A percentile compares a stretch with the other conserved stretches of the same genome.
Conservation (phyloP, 176 grass and related monocot genomes). For the Ensete glaucum region DNA sequence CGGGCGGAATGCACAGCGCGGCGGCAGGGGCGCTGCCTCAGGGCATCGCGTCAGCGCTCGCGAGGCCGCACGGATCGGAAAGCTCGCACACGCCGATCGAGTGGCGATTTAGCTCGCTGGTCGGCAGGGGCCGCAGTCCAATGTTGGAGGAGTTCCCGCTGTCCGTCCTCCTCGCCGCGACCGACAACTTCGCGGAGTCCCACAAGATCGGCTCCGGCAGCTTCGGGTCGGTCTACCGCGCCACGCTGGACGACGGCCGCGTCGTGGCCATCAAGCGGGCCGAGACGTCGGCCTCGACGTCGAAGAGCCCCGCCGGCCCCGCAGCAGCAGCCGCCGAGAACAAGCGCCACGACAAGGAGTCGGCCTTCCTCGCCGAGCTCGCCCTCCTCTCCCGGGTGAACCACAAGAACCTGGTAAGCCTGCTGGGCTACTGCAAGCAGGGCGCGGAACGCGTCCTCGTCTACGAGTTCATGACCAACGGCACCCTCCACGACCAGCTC, state of each 20-base stretch:
- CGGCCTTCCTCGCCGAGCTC: slow-evolving; percentile 75
- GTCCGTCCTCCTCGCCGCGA: slow-evolving; percentile 37
- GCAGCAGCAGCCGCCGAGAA: slow-evolving; percentile 19
- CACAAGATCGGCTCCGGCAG: slow-evolving; percentile 64
- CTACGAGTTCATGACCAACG: slow-evolving; percentile 89
- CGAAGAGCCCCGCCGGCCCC: neutral
- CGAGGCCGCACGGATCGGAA: slow-evolving; percentile 12
- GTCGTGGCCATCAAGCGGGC: slow-evolving; percentile 77
- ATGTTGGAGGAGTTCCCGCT: slow-evolving; percentile 50
- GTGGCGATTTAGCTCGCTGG: slow-evolving; percentile 4
- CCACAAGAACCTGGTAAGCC: slow-evolving; percentile 83
- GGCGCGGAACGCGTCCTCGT: slow-evolving; percentile 55
- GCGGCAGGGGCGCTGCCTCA: neutral
- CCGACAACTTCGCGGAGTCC: slow-evolving; percentile 49
- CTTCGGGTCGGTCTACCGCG: slow-evolving; percentile 89
- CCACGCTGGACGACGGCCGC: slow-evolving; percentile 43
- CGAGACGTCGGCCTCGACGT: slow-evolving; percentile 21
- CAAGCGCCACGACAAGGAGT: slow-evolving; percentile 48
- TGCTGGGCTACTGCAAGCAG: slow-evolving; percentile 74
- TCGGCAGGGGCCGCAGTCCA: slow-evolving; percentile 31
- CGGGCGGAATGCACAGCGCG: slow-evolving; percentile 2
- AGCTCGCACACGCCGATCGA: neutral
- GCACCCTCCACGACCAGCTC: slow-evolving; percentile 79
- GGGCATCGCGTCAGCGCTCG: neutral
- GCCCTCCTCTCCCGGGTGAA: slow-evolving; percentile 69